Evolutionary conservation across 1,284 basidiomycete species (phyloP).

Genomic region (Ceratobasidium sp.): DNA sequence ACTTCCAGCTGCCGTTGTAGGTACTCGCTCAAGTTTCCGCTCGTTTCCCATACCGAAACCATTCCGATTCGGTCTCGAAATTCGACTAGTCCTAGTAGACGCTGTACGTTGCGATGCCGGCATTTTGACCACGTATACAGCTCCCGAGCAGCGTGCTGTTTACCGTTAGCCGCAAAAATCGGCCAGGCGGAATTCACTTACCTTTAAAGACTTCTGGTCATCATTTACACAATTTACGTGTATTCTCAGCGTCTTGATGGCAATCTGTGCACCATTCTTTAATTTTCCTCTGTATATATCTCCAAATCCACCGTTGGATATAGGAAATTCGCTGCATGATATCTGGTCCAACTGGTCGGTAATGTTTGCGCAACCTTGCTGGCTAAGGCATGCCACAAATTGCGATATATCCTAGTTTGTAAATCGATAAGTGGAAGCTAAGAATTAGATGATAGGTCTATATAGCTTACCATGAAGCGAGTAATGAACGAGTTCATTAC

Average conservation of each 20-base stretch:
- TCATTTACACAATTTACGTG: not conserved
- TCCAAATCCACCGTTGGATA: slow-evolving; percentile 12
- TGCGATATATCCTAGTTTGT: not conserved
- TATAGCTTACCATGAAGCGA: not conserved
- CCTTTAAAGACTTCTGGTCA: not conserved
- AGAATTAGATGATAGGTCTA: not conserved
- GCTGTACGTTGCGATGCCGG: not conserved
- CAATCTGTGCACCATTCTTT: slow-evolving; percentile 11
- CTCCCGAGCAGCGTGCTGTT: slow-evolving; percentile 16
- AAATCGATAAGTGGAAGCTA: not conserved
- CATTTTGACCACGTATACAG: slow-evolving; percentile 22
- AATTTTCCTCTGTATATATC: slow-evolving; percentile 1
- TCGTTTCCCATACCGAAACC: not conserved
- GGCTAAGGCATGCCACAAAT: not conserved
- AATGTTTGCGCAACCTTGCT: slow-evolving; percentile 1
- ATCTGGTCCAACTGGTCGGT: not conserved
- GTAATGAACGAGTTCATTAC: not conserved
- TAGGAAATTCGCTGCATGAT: not conserved
- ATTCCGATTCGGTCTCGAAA: slow-evolving; percentile 4
- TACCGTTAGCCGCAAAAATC: not conserved
- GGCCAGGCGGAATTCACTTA: not conserved
- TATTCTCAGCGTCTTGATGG: slow-evolving; percentile 5
- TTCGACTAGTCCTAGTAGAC: not conserved
- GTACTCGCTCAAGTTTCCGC: not conserved
- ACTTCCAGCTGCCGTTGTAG: slow-evolving; percentile 9